Evolutionary conservation across 108 stramenopile genomes (phyloP).

Genomic region (Fragilariopsis cylindrus): DNA sequence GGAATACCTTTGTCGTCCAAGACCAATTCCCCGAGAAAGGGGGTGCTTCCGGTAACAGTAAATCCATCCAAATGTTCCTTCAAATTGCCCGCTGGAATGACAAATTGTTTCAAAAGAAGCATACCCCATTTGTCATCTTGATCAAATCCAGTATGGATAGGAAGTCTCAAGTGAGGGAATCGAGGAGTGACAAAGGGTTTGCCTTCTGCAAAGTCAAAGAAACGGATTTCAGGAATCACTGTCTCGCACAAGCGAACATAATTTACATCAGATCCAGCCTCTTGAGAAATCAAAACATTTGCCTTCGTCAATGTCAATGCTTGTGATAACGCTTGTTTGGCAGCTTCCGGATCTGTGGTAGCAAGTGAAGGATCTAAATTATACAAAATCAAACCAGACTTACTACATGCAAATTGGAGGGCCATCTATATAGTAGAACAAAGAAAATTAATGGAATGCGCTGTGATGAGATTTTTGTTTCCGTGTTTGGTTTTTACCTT

Average conservation of each 20-base stretch:
- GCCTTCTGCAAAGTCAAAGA: slow-evolving; percentile 79
- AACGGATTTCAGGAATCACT: slow-evolving; percentile 78
- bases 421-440: slow-evolving; percentile 55
- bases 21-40: slow-evolving; percentile 68
- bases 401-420: slow-evolving; percentile 91
- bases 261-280: slow-evolving; percentile 82
- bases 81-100: slow-evolving; percentile 63
- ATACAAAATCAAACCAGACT: slow-evolving; percentile 82
- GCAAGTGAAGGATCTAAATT: slow-evolving; percentile 74
- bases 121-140: slow-evolving; percentile 81
- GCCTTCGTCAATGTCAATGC: slow-evolving; percentile 82
- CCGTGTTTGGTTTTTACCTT: background rate
- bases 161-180: slow-evolving; percentile 84
- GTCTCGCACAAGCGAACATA: slow-evolving; percentile 68
- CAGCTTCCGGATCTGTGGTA: slow-evolving; percentile 56
- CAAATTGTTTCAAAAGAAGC: slow-evolving; percentile 67
- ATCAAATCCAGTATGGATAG: slow-evolving; percentile 88
- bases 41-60: slow-evolving; percentile 62
- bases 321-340: slow-evolving; percentile 64
- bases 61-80: slow-evolving; percentile 35
- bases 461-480: slow-evolving; percentile 5
- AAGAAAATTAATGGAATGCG: slow-evolving; percentile 15
- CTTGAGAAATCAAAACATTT: slow-evolving; percentile 79
- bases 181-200: slow-evolving; percentile 83
- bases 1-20: slow-evolving; percentile 71